Evolutionary conservation across 176 grass and related monocot species (phyloP).

Genomic region (Juncus effusus): DNA sequence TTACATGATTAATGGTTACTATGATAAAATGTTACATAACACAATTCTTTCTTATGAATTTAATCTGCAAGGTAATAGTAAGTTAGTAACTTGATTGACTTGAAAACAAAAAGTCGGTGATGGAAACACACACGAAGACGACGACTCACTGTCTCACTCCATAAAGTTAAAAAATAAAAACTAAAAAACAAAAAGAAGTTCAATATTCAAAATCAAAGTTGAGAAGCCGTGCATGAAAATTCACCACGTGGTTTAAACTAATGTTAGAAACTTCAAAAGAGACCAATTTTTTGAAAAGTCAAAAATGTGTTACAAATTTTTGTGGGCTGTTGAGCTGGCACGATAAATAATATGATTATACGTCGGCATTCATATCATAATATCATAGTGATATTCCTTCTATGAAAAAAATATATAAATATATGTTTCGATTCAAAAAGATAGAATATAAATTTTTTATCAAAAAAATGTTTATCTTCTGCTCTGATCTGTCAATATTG

Average conservation of each 20-base stretch:
- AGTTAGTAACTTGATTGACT: not conserved
- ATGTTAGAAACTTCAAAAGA: not conserved
- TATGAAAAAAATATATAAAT: no score
- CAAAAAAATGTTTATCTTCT: no score
- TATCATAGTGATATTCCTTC: no score
- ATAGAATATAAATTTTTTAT: no score
- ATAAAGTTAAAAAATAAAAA: not conserved
- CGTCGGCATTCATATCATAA: not conserved
- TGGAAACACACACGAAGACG: not conserved
- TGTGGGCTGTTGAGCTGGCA: not conserved
- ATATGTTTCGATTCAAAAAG: no score
- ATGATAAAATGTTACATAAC: no score
- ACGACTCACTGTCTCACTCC: not conserved
- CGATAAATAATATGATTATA: not conserved
- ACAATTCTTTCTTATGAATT: not conserved
- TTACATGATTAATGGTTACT: no score
- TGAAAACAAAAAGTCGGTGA: slow-evolving; percentile 13
- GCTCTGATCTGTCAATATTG: no score
- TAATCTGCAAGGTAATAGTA: not conserved
- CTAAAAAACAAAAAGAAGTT: not conserved
- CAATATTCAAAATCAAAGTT: slow-evolving; percentile 6
- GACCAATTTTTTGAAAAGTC: not conserved
- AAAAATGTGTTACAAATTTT: not conserved
- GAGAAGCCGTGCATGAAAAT: slow-evolving; percentile 6
- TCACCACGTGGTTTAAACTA: slow-evolving; percentile 19